These are phyloP conservation scores for Evernia prunastri DNA, from an alignment of 495 filamentous ascomycete genomes.

Conservation along the genomic window DNA sequence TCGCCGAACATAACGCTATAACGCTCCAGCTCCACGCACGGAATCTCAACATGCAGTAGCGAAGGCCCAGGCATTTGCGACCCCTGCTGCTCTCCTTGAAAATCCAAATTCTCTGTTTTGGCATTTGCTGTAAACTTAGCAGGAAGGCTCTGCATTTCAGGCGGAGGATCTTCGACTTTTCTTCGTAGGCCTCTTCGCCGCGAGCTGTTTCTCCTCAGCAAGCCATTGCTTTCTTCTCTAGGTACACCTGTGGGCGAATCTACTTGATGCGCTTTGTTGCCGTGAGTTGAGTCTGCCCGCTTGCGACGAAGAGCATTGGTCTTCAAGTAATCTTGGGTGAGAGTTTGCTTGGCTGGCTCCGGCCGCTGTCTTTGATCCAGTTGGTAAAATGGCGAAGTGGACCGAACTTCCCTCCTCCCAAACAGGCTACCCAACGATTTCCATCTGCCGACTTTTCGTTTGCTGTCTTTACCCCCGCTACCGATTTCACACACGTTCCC, in stretches of 20 bases:
- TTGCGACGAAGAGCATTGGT: slow-evolving; percentile 19
- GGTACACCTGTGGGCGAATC: not conserved
- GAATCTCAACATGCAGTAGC: slow-evolving; percentile 70
- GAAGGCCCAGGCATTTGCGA: slow-evolving; percentile 10
- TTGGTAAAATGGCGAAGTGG: slow-evolving; percentile 31
- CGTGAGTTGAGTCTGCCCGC: slow-evolving; percentile 18
- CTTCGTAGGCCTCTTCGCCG: slow-evolving; percentile 20
- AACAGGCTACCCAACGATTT: slow-evolving; percentile 50
- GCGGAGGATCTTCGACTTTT: slow-evolving; percentile 1
- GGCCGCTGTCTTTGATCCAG: slow-evolving; percentile 14
- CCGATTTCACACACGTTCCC: slow-evolving; percentile 15
- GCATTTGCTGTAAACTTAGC: slow-evolving; percentile 5
- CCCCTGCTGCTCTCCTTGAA: not conserved
- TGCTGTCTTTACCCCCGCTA: slow-evolving; percentile 20
- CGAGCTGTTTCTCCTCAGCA: slow-evolving; percentile 14
- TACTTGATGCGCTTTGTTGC: slow-evolving; percentile 1
- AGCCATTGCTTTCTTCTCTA: slow-evolving; percentile 1
- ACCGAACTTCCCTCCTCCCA: slow-evolving; percentile 36
- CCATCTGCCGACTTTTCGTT: slow-evolving; percentile 50
- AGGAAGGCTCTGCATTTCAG: slow-evolving; percentile 11
- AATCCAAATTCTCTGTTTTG: not conserved
- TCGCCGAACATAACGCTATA: slow-evolving; percentile 93
- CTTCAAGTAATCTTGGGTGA: slow-evolving; percentile 9
- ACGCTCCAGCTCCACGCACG: slow-evolving; percentile 70
- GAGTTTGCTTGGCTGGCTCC: slow-evolving; percentile 2